phyloP scores from a whole-genome alignment of 2,329 filamentous ascomycete genomes.

The Arthrocladium fulminans region DNA sequence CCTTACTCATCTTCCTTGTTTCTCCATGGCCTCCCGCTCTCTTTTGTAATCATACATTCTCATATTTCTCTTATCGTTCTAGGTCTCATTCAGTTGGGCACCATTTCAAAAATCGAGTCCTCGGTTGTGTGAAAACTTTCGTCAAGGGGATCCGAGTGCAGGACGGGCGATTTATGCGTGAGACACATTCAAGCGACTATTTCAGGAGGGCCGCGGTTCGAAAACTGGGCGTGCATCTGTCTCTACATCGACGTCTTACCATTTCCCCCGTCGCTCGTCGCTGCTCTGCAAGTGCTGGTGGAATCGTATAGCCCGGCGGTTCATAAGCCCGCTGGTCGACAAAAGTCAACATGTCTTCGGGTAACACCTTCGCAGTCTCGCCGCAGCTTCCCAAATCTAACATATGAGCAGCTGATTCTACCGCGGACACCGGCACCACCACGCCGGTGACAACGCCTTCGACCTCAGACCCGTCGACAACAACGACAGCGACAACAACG shows the following conservation, averaged over 20 bases:
- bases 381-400: neutral
- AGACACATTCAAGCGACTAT: neutral
- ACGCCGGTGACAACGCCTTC: conserved; percentile 2
- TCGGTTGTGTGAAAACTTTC: neutral
- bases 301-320: neutral
- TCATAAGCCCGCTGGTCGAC: neutral
- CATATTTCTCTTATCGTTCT: conserved; percentile 3
- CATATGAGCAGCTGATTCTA: neutral
- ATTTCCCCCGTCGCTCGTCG: neutral
- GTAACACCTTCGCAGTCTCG: neutral
- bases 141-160: neutral
- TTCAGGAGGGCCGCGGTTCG: neutral
- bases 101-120: neutral
- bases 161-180: neutral
- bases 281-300: neutral
- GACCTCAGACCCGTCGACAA: conserved; percentile 1
- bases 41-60: neutral
- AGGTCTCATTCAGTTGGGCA: conserved; percentile 1
- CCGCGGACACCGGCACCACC: neutral
- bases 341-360: conserved; percentile 1
- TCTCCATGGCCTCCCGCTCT: neutral
- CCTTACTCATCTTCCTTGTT: neutral
- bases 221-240: neutral
- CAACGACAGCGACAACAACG: conserved; percentile 1
- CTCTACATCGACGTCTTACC: neutral